Conservation (phyloP, 306 rosid species). For the Lathyrus aphaca region DNA sequence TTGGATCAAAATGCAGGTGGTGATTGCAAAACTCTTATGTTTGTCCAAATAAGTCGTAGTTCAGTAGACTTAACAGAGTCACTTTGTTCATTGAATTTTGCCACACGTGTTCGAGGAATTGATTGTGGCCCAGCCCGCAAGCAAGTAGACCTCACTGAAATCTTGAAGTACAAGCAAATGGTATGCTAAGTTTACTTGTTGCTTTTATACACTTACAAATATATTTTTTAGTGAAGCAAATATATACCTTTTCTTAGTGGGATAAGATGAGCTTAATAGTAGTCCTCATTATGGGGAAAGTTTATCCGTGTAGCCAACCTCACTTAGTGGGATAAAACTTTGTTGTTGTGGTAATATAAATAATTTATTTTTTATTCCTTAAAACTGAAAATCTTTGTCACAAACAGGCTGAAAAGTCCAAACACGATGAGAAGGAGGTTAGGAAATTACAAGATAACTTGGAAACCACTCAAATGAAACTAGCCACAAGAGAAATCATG, state of each 20-base stretch:
- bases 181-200: constrained; percentile 44
- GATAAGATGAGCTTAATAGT: no score
- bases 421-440: constrained; percentile 90
- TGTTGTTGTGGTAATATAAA: background rate
- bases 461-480: constrained; percentile 68
- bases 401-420: constrained; percentile 79
- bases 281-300: no score
- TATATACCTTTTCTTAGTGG: background rate
- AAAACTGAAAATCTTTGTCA: constrained; percentile 10
- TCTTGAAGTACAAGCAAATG: constrained; percentile 91
- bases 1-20: constrained; percentile 70
- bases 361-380: constrained; percentile 1
- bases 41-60: constrained; percentile 87
- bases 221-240: background rate
- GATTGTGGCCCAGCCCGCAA: constrained; percentile 90
- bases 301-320: no score
- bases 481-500: constrained; percentile 66
- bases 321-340: no score
- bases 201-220: background rate
- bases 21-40: constrained; percentile 96
- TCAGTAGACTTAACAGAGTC: constrained; percentile 77
- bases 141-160: constrained; percentile 74
- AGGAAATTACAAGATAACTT: constrained; percentile 73
- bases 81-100: constrained; percentile 88
- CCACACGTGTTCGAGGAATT: constrained; percentile 83